Evolutionary conservation across 768 basidiomycete species (phyloP), one percentile per base, ranked within the genome.

Genomic region (Phaeotremella fagi): DNA sequence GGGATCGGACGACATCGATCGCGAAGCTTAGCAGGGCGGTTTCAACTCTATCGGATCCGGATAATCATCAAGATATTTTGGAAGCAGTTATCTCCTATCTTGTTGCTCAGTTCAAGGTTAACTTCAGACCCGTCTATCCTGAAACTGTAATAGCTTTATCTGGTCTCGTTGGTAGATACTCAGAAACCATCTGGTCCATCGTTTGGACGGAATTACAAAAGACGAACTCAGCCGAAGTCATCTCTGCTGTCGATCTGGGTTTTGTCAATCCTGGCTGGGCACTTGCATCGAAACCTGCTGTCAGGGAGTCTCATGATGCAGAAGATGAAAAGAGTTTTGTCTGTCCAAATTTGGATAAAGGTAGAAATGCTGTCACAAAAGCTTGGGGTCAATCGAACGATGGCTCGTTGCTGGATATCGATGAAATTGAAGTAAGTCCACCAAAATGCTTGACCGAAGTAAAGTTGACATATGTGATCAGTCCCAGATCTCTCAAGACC

Each of bases 81-180:
- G 52, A 44, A 2, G 43, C 46, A 16, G 47, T 60, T 12, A 54
- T 68, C 23, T 47, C 48, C 1, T 66, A 63, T 36, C 60, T 68
- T 4, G 45, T 68, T 20, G 88, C 87, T 4, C 92, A 95, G 70
- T 78, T 97, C 48, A 97, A 98, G 76, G 86, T 97, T 55, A 94
- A 91, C 70, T 76, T 98, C 41, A 82, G 88, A 25, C 95, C 95
- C 0, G 68, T 95, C 15, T 99, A 92, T 87, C 81, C 83, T 3
- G 86, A 91, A 16, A 83, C 90, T 3, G 80, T 84, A 12, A 80
- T 80, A 11, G 85, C 87, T 0, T 73, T 95, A 4, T 78, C 81
- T 0, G 67, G 73, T 1, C 56, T 82, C 14, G 78, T 81, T 0
- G 70, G 73, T 26, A 76, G 81, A n/a, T 85, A 84, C 55, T 84